Base-by-base conservation (phyloP, 352 stramenopile genomes). In the Detonula confervacea region DNA sequence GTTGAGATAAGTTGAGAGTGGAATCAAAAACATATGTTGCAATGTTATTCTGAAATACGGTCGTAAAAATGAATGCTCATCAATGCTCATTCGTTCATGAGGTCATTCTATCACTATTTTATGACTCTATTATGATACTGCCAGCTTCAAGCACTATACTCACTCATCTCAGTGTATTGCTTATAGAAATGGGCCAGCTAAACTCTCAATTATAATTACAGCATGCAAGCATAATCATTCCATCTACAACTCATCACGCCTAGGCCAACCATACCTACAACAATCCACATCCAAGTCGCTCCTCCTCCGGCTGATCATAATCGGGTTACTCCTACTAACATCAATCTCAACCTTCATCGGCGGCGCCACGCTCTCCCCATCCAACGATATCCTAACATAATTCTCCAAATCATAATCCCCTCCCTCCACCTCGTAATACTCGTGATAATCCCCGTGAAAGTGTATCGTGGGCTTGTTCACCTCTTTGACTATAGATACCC, bases 361-460 rank as follows among this genome's bases (percentile, higher is more conserved):
- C 12, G 56, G 52, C 0, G 76, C 42, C 33, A 75, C 51, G 25
- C 64, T 71, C 22, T 70, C 63, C 25, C 63, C 76, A 55, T 79
- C 76, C 46, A 80, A 73, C 12, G 68, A 76, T 76, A 83, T 83
- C 44, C 73, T 66, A 46, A 81, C 25, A 37, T 77, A 81, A 54
- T 81, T 81, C 1, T 68, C 42, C 4, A 81, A 47, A 37, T 33
- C 64, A 64, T 67, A 77, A 5, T n/a, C n/a, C n/a, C 33, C 60
- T 1, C 57, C 60, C 55, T 81, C 73, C 24, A 35, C 39, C 52
- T 81, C 73, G 44, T 81, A 83, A 25, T 60, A 83, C 5, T 62
- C 63, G 47, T 81, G 73, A 60, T 35, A 77, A 73, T 84, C 76
- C 25, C 76, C 79, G 71, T 93, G 85, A 44, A 93, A 69, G 49